Evolutionary conservation across 257 asterid species (phyloP).

Genomic region (Solanum lycopersicoides): DNA sequence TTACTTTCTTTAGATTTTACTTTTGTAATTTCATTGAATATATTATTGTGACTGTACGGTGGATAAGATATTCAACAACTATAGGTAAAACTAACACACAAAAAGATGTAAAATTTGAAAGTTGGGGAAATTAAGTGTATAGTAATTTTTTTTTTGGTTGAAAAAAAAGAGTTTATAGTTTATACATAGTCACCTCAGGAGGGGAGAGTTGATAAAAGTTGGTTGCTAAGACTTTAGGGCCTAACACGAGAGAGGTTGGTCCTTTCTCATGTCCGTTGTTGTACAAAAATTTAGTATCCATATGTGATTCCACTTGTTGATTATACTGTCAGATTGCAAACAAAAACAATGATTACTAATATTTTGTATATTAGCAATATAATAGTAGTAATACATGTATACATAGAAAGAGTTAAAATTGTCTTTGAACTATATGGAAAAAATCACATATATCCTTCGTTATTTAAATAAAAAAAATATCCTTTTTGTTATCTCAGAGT

Average conservation of each 20-base stretch:
- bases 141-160: neutral
- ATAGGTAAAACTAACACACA: neutral
- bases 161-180: neutral
- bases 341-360: neutral
- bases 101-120: neutral
- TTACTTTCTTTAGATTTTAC: too few relatives aligned
- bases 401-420: too few relatives aligned
- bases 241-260: conserved; percentile 20
- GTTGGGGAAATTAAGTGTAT: neutral
- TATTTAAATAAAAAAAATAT: too few relatives aligned
- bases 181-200: conserved; percentile 16
- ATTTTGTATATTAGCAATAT: neutral
- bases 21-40: too few relatives aligned
- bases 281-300: conserved; percentile 13
- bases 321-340: neutral
- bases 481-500: too few relatives aligned
- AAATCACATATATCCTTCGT: too few relatives aligned
- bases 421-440: too few relatives aligned
- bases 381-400: neutral
- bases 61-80: neutral
- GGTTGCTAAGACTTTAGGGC: conserved; percentile 22
- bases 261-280: conserved; percentile 10
- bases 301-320: conserved; percentile 7
- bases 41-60: neutral
- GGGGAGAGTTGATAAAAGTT: conserved; percentile 29